phyloP scores from a whole-genome alignment of 148 eudicot species.

The Oxyria digyna region DNA sequence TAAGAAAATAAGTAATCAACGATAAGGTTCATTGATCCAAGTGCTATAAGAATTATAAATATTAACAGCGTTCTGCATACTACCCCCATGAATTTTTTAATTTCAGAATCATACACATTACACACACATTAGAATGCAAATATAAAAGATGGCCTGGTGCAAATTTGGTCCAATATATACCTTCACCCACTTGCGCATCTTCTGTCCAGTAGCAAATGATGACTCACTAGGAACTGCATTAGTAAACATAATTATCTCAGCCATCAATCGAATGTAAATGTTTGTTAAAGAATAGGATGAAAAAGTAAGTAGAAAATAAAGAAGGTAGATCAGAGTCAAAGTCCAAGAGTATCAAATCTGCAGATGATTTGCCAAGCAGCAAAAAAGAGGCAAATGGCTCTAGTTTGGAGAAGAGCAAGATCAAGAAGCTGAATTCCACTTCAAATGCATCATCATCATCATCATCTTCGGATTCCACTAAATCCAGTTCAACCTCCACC shows the following conservation, averaged over 20 bases:
- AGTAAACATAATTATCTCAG: constrained; percentile 12
- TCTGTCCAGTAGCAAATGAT: constrained; percentile 63
- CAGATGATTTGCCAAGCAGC: no score
- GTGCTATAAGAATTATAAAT: not conserved
- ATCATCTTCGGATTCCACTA: no score
- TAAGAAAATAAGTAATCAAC: no score
- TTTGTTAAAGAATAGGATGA: no score
- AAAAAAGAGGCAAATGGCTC: no score
- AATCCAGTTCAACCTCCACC: no score
- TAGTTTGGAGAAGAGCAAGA: no score
- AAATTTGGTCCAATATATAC: constrained; percentile 25
- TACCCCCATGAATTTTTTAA: not conserved
- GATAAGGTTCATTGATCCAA: no score
- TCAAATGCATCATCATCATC: no score
- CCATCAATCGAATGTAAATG: not conserved
- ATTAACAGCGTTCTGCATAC: not conserved
- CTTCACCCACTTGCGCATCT: constrained; percentile 76
- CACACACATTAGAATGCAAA: not conserved
- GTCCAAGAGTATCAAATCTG: no score
- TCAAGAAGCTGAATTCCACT: no score
- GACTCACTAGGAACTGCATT: constrained; percentile 52
- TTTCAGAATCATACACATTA: not conserved
- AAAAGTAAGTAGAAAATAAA: not conserved
- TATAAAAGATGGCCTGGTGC: no score
- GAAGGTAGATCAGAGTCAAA: not conserved